Base-by-base conservation (phyloP, 1,284 basidiomycete genomes). In the Marasmius oreades region DNA sequence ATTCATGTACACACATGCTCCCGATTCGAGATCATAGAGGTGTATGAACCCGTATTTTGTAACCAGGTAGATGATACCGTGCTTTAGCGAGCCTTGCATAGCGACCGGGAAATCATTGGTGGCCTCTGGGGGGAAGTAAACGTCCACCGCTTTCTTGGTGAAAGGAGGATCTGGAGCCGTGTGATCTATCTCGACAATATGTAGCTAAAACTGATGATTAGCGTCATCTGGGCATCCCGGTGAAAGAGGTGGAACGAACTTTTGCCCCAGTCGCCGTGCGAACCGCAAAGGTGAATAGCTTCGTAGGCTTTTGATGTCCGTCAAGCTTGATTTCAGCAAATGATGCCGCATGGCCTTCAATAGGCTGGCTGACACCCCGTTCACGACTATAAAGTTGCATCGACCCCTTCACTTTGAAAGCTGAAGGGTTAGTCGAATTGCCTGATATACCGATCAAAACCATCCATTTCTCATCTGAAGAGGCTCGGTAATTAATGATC, bases 11-110 rank as follows among this genome's bases (percentile, higher is more conserved):
- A 99, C 89, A 78, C 97, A 99, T 53, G 94, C 90, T 59, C 96
- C 97, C n/a, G 92, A 87, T 74, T 99, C 97, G 63, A 99, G 85
- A 74, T 99, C 97, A 75, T 99, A 99, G 16, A 99, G 84, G 75
- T 99, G 97, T 68, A 99, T 98, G 77, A 99, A 99, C 52, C 97
- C 97, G 71, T 95, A 99, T 73, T 99, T 99, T 59, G 97, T 99
- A 68, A 98, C 92, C 59, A 99, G 84, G 76, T 97, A 99, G 67
- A 98, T 81, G 73, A 99, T 95, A 50, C 96, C 96, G 73, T 98
- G 96, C 68, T 94, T 93, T 73, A 91, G 88, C 54, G 96, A 99
- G 46, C 98, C 93, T 72, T 99, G 97, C 93, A 99, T 98, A 28
- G 96, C 93, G 42, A 99, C 97, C n/a, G 97, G 97, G 81, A 99